Evolutionary conservation across 768 basidiomycete genomes (phyloP).

Genomic region (Lactifluus volemus): DNA sequence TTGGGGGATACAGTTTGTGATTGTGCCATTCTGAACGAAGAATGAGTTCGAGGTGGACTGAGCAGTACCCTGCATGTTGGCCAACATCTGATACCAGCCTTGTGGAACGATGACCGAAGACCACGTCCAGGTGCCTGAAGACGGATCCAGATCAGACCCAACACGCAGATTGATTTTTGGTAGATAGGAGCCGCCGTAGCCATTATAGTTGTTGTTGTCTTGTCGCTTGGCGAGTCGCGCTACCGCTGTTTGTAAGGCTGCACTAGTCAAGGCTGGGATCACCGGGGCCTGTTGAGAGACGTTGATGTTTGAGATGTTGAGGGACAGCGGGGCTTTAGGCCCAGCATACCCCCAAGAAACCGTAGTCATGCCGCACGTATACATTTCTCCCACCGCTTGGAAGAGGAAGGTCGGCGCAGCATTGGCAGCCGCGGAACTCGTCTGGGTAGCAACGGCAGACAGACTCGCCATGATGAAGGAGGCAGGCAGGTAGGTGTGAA

Average conservation of each 20-base stretch:
- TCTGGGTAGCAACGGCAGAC: not conserved
- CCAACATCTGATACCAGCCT: conserved; percentile 40
- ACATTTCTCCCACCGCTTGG: conserved; percentile 24
- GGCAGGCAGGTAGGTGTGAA: not conserved
- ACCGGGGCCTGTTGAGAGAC: conserved; percentile 24
- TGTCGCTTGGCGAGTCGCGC: not conserved
- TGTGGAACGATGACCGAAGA: conserved; percentile 35
- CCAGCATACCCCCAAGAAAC: conserved; percentile 25
- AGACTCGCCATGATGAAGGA: conserved; percentile 1
- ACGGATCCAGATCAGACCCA: conserved; percentile 26
- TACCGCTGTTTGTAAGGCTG: not conserved
- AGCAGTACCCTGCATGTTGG: conserved; percentile 8
- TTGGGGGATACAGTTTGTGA: conserved; percentile 28
- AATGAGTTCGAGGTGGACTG: conserved; percentile 26
- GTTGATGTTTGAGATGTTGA: conserved; percentile 35
- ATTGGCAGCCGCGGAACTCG: not conserved
- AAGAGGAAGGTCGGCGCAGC: not conserved
- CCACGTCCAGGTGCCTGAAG: conserved; percentile 32
- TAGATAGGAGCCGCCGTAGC: conserved; percentile 10
- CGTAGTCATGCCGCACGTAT: conserved; percentile 27
- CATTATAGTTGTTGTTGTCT: not conserved
- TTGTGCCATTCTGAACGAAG: conserved; percentile 31
- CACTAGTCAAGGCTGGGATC: not conserved
- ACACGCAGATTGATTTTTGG: conserved; percentile 23
- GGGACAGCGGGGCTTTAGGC: conserved; percentile 22